A percentile compares a stretch with the other conserved stretches of the same genome.
These are phyloP conservation scores for Coemansia guatemalensis DNA, from an alignment of 192 early-diverging fungal species.

Conservation along the genomic window DNA sequence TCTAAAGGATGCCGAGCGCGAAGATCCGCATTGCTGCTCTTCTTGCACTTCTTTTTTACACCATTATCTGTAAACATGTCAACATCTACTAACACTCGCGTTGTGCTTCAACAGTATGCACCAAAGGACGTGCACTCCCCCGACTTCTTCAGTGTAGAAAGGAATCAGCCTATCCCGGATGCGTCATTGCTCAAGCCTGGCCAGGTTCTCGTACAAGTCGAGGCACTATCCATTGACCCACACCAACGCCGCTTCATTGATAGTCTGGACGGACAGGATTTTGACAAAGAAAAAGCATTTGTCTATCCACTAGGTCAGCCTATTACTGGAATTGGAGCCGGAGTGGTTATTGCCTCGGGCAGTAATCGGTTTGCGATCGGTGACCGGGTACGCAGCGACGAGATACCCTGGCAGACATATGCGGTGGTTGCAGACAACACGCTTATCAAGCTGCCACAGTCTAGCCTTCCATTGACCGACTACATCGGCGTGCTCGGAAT, in stretches of 20 bases:
- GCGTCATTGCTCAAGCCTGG: constrained; percentile 8
- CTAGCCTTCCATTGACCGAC: constrained; percentile 1
- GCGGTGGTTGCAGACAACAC: constrained; percentile 42
- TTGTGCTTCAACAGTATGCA: constrained; percentile 27
- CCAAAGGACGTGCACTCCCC: constrained; percentile 22
- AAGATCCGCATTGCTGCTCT: too few relatives aligned
- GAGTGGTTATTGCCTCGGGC: constrained; percentile 64
- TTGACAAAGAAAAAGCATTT: constrained; percentile 13
- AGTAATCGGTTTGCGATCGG: constrained; percentile 59
- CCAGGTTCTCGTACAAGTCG: constrained; percentile 58
- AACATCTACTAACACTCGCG: constrained; percentile 22
- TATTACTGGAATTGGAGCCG: constrained; percentile 61
- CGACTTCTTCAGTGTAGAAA: constrained; percentile 24
- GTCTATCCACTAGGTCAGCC: constrained; percentile 58
- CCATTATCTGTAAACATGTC: not conserved
- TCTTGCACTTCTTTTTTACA: not conserved
- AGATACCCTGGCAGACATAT: constrained; percentile 62
- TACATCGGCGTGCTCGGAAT: constrained; percentile 62
- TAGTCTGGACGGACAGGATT: constrained; percentile 52
- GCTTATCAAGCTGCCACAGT: constrained; percentile 19
- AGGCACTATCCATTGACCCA: constrained; percentile 73
- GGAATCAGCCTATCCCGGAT: constrained; percentile 21
- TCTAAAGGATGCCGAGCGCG: too few relatives aligned
- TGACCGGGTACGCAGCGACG: constrained; percentile 60
- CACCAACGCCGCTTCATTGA: constrained; percentile 75